These are phyloP conservation scores for Phytophthora idaei DNA, from an alignment of 352 stramenopile genomes.

Conservation along the genomic window DNA sequence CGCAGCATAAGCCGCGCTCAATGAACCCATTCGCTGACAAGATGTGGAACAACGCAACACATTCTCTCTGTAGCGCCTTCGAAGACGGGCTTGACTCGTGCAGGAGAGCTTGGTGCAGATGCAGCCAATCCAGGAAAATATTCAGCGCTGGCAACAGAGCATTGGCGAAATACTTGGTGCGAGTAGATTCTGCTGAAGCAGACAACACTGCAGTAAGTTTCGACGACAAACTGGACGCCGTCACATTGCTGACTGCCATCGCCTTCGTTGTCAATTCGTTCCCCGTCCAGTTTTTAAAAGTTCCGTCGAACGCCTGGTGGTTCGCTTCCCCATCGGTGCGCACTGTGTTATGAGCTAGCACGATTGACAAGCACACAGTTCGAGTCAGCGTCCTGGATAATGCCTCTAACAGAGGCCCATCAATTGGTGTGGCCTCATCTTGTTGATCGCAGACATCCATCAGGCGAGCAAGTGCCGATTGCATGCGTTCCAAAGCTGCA, in stretches of 20 bases:
- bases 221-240: slow-evolving; percentile 12
- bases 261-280: slow-evolving; percentile 6
- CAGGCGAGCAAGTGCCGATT: slow-evolving; percentile 20
- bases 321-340: slow-evolving; percentile 4
- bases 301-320: slow-evolving; percentile 8
- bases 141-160: slow-evolving; percentile 46
- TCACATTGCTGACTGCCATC: slow-evolving; percentile 15
- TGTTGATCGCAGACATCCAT: slow-evolving; percentile 27
- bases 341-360: slow-evolving; percentile 35
- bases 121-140: slow-evolving; percentile 50
- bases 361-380: slow-evolving; percentile 38
- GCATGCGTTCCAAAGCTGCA: slow-evolving; percentile 12
- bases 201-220: slow-evolving; percentile 26
- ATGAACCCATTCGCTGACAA: slow-evolving; percentile 32
- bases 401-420: slow-evolving; percentile 13
- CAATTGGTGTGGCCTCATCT: slow-evolving; percentile 13
- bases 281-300: no score
- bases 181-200: slow-evolving; percentile 22
- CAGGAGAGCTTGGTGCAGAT: slow-evolving; percentile 29
- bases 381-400: slow-evolving; percentile 32
- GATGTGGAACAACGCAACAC: slow-evolving; percentile 22
- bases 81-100: slow-evolving; percentile 12
- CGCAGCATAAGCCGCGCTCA: slow-evolving; percentile 24
- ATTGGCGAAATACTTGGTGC: slow-evolving; percentile 39
- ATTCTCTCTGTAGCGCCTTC: slow-evolving; percentile 13